Percentiles rank a stretch among this genome's conserved stretches.
Conservation (phyloP, 2,329 filamentous ascomycete species). For the Graphilbum ipis-grandicollis region DNA sequence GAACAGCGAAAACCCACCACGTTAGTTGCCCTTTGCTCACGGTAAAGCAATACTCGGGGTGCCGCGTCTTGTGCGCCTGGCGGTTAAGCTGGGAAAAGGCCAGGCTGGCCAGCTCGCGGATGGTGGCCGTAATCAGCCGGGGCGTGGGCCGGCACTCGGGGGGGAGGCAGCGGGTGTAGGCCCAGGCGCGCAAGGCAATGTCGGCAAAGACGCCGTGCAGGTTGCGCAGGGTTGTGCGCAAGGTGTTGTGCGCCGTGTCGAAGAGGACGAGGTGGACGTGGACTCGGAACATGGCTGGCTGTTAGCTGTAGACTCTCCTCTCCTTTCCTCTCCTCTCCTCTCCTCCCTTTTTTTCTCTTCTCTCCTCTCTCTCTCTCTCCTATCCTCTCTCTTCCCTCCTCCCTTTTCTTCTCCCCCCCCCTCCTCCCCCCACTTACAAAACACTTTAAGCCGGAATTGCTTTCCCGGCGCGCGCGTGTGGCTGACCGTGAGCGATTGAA, state of each 20-base stretch:
- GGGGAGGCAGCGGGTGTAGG: constrained; percentile 42
- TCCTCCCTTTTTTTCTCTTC: no score
- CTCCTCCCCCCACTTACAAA: no score
- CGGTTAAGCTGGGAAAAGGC: constrained; percentile 47
- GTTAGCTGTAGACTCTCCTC: no score
- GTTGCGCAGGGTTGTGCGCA: constrained; percentile 52
- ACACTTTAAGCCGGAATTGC: constrained; percentile 62
- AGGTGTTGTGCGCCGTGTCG: constrained; percentile 61
- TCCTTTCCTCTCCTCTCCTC: no score
- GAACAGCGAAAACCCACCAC: constrained; percentile 30
- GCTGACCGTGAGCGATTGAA: constrained; percentile 54
- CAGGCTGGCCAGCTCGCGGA: constrained; percentile 47
- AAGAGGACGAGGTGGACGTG: constrained; percentile 74
- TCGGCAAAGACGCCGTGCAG: constrained; percentile 60
- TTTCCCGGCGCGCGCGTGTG: constrained; percentile 53
- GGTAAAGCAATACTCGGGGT: constrained; percentile 37
- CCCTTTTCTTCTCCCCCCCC: no score
- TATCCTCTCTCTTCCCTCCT: no score
- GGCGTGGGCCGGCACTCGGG: constrained; percentile 34
- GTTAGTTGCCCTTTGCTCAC: constrained; percentile 41
- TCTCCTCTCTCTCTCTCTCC: no score
- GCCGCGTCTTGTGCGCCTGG: constrained; percentile 23
- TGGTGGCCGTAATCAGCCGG: constrained; percentile 48
- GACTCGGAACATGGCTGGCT: constrained; percentile 60
- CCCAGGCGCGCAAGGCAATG: constrained; percentile 59